Evolutionary conservation across 306 rosid genomes (phyloP), one percentile per base, ranked within the genome.

Genomic region (Luffa aegyptiaca): DNA sequence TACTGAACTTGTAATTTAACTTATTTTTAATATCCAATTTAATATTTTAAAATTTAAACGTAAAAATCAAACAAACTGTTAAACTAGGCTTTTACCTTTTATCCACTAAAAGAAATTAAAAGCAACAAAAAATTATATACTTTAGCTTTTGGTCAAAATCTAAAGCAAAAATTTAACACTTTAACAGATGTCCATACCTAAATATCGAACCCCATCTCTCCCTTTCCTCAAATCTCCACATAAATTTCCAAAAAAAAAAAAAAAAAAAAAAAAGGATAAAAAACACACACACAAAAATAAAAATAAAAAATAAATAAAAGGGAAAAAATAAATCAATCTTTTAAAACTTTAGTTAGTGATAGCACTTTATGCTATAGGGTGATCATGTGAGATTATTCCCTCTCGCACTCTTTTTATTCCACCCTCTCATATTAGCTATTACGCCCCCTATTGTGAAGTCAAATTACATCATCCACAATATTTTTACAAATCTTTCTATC

Each of bases 341-440:
- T 73, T 1, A 13, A 20, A 48, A 73, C 45, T 74, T 74, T 48
- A 33, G 20, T 26, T 74, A 51, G 78, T 49, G 61, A 49, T 72
- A 17, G 21, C 44, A 72, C 77, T 72, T 48, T 72, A 72, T 72
- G 42, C 26, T 48, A 73, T 48, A 73, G 59, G 58, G 21, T 14
- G 13, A 73, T 74, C 45, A 74, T 74, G 63, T 74, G 63, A 74
- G 45, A 74, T 74, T 74, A 74, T 74, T 73, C 77, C 58, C 59
- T 46, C 11, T 73, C 55, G 3, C 77, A 73, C 77, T 73, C 59
- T 31, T 48, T 48, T 14, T 31, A 73, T 48, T 73, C 77, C 77
- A 73, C 77, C 21, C 49, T 6, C 4, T 72, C 41, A 45, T 42
- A 42, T 70, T 39, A 70, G 4, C 55, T 71, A 46, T 71, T 21